phyloP scores from a whole-genome alignment of 257 asterid genomes.

The Nicotiana paniculata region DNA sequence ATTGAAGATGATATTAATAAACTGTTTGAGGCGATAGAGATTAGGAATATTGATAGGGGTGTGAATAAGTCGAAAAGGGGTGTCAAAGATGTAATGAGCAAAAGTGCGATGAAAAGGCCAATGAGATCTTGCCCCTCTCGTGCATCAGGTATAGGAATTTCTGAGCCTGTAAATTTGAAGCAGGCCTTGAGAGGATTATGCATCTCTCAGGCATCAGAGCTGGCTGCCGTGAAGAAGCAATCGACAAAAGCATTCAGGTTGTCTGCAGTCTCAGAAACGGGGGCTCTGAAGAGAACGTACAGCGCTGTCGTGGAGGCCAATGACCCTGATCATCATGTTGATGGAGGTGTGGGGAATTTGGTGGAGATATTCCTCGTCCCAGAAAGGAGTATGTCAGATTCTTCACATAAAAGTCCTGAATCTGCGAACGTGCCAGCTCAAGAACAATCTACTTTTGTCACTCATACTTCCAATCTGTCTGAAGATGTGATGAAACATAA shows the following conservation, averaged over 20 bases:
- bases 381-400: slow-evolving; percentile 30
- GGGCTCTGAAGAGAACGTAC: slow-evolving; percentile 36
- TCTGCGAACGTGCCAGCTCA: slow-evolving; percentile 19
- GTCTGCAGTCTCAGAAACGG: slow-evolving; percentile 35
- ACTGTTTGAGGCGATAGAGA: slow-evolving; percentile 65
- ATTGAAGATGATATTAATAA: slow-evolving; percentile 64
- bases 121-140: slow-evolving; percentile 47
- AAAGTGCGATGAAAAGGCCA: slow-evolving; percentile 83
- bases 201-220: slow-evolving; percentile 92
- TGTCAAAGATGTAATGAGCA: slow-evolving; percentile 23
- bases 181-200: slow-evolving; percentile 92
- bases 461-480: background rate
- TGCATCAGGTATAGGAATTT: slow-evolving; percentile 57
- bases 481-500: background rate
- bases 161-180: slow-evolving; percentile 68
- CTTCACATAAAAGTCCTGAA: slow-evolving; percentile 18
- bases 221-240: slow-evolving; percentile 79
- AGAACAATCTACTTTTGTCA: slow-evolving; percentile 13
- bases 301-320: background rate
- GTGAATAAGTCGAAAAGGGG: slow-evolving; percentile 16
- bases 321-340: slow-evolving; percentile 25
- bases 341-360: slow-evolving; percentile 30
- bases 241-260: slow-evolving; percentile 39
- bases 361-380: slow-evolving; percentile 56
- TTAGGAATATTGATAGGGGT: slow-evolving; percentile 33